Conservation (phyloP, 495 filamentous ascomycete genomes). For the Penicillium roqueforti region DNA sequence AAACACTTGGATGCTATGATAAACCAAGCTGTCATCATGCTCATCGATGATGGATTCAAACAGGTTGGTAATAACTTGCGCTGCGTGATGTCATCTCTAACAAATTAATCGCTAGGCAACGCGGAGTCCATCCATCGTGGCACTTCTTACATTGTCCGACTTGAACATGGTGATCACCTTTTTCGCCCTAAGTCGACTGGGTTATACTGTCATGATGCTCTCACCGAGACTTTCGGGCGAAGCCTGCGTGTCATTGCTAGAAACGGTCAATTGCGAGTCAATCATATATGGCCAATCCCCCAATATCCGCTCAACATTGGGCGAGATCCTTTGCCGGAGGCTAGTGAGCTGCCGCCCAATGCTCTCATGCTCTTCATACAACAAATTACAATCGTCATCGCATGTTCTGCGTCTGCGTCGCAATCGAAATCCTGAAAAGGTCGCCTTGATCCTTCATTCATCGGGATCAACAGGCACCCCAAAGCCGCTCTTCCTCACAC, state of each 20-base stretch:
- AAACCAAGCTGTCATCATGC: conserved; percentile 39
- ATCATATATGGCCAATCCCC: conserved; percentile 40
- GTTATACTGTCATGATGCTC: conserved; percentile 55
- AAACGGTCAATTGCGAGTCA: conserved; percentile 42
- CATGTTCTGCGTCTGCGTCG: conserved; percentile 37
- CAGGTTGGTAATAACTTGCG: conserved; percentile 16
- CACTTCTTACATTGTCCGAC: conserved; percentile 52
- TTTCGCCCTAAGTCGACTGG: conserved; percentile 55
- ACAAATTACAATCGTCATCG: conserved; percentile 21
- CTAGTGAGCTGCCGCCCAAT: conserved; percentile 33
- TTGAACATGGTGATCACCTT: conserved; percentile 53
- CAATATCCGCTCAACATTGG: conserved; percentile 39
- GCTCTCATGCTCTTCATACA: conserved; percentile 14
- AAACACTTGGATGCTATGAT: conserved; percentile 51
- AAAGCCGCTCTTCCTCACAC: conserved; percentile 46
- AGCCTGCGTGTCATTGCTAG: conserved; percentile 51
- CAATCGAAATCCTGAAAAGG: conserved; percentile 27
- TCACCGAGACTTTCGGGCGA: conserved; percentile 52
- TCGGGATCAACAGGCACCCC: conserved; percentile 57
- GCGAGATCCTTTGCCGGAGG: conserved; percentile 36
- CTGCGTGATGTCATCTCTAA: background rate
- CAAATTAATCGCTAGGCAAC: conserved; percentile 21
- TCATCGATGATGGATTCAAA: conserved; percentile 38
- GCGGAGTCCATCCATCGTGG: conserved; percentile 40
- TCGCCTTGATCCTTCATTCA: conserved; percentile 50